Evolutionary conservation across 371 early-diverging fungal species (phyloP).

Genomic region (Vairimorpha necatrix): DNA sequence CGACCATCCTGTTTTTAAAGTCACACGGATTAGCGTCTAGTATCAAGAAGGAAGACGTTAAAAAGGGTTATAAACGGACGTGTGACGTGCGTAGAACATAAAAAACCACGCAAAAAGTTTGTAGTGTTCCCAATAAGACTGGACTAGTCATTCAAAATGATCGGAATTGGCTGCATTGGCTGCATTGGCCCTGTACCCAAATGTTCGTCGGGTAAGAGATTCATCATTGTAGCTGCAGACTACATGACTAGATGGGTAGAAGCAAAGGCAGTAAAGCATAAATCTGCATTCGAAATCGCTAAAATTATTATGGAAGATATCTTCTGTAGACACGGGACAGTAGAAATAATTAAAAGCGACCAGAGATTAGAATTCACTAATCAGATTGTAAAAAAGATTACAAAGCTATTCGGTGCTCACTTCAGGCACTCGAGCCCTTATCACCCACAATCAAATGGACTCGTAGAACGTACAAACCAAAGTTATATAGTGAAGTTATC

Average conservation of each 20-base stretch:
- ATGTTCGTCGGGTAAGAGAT: slow-evolving; percentile 53
- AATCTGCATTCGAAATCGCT: too few relatives aligned
- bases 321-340: slow-evolving; percentile 61
- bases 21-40: not conserved
- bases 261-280: too few relatives aligned
- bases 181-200: slow-evolving; percentile 61
- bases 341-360: slow-evolving; percentile 60
- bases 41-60: not conserved
- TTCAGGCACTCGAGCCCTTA: too few relatives aligned
- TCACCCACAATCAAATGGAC: too few relatives aligned
- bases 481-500: slow-evolving; percentile 13
- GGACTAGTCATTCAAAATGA: slow-evolving; percentile 44
- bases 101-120: not conserved
- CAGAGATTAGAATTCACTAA: too few relatives aligned
- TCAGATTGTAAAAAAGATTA: too few relatives aligned
- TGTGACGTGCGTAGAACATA: not conserved
- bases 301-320: too few relatives aligned
- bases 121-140: not conserved
- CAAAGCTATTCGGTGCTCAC: too few relatives aligned
- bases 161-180: slow-evolving; percentile 64
- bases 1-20: not conserved
- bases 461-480: slow-evolving; percentile 37
- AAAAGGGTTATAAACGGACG: not conserved
- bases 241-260: too few relatives aligned
- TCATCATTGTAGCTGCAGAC: too few relatives aligned